Conservation (phyloP, 352 stramenopile genomes). For the Halophytophthora polymorphica region DNA sequence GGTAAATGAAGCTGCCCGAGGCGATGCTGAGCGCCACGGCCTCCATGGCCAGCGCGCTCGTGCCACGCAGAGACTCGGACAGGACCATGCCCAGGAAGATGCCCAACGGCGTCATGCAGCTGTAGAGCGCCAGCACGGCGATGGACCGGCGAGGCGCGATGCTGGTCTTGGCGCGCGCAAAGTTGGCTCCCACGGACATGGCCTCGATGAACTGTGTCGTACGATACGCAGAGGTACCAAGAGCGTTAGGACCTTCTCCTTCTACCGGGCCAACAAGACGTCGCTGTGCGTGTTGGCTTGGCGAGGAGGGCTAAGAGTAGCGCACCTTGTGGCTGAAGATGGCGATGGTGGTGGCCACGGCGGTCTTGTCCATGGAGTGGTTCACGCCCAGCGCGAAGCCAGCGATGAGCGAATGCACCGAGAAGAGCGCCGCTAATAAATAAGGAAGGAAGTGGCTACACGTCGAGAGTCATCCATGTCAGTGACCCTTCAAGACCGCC, state of each 20-base stretch:
- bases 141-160: conserved; percentile 43
- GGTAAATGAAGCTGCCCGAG: conserved; percentile 66
- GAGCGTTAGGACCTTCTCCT: no score
- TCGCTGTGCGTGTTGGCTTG: not conserved
- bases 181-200: conserved; percentile 63
- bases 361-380: conserved; percentile 43
- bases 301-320: not conserved
- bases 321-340: conserved; percentile 70
- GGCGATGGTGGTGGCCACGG: conserved; percentile 51
- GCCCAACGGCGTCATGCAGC: conserved; percentile 61
- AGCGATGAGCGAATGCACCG: conserved; percentile 62
- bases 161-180: conserved; percentile 50
- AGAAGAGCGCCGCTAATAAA: conserved; percentile 64
- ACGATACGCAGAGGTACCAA: no score
- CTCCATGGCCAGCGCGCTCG: conserved; percentile 37
- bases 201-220: conserved; percentile 62
- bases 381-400: conserved; percentile 64
- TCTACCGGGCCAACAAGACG: not conserved
- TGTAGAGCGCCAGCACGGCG: conserved; percentile 57
- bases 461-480: no score
- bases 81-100: conserved; percentile 64
- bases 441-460: conserved; percentile 47
- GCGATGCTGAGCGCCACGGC: conserved; percentile 48
- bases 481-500: no score
- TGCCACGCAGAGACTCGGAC: conserved; percentile 38